Percentiles rank a stretch among this genome's conserved stretches.
phyloP scores from a whole-genome alignment of 148 eudicot genomes.

The Polygonum maritimum region DNA sequence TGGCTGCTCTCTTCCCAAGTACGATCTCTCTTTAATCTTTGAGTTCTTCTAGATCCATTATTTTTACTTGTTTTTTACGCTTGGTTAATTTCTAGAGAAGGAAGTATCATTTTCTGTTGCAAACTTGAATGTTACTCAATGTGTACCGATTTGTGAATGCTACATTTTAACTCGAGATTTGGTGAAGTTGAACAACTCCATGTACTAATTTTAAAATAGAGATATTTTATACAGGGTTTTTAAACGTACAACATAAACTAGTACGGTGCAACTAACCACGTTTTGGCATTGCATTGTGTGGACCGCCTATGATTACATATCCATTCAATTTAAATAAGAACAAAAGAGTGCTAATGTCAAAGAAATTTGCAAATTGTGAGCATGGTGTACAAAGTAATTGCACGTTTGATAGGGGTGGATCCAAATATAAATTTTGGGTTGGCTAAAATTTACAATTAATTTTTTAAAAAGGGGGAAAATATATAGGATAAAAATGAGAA shows the following conservation, averaged over 20 bases:
- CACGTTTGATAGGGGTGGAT: too few relatives aligned
- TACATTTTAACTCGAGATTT: background rate
- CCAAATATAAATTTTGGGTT: too few relatives aligned
- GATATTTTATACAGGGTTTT: too few relatives aligned
- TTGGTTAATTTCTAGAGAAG: background rate
- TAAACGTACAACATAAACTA: background rate
- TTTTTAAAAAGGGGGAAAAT: too few relatives aligned
- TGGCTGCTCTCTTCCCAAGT: slow-evolving; percentile 77
- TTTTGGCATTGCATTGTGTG: background rate
- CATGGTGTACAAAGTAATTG: too few relatives aligned
- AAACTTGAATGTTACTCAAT: background rate
- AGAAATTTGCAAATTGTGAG: background rate
- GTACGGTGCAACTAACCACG: background rate
- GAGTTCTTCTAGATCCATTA: background rate
- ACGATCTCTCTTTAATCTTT: background rate
- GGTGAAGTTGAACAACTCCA: background rate
- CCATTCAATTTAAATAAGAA: background rate
- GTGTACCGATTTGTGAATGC: background rate
- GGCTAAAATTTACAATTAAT: too few relatives aligned
- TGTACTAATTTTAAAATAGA: too few relatives aligned
- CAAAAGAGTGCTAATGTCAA: background rate
- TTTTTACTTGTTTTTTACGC: background rate
- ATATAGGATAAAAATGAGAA: too few relatives aligned
- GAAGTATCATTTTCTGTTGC: background rate
- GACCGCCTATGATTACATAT: background rate